Base-by-base conservation (phyloP, 495 filamentous ascomycete species). In the Aspergillus carlsbadensis region DNA sequence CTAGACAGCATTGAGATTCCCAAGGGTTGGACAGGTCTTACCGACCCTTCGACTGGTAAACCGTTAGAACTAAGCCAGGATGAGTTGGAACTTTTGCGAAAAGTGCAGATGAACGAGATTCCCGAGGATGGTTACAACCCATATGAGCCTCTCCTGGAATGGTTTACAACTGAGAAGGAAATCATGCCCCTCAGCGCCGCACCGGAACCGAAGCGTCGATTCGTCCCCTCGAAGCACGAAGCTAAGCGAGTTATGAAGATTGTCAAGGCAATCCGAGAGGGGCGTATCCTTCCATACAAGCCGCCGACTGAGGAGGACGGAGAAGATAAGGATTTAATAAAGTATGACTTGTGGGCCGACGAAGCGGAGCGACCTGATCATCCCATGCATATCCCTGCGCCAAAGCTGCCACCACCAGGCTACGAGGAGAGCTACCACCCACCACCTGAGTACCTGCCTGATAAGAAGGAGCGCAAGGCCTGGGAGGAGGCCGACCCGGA, bases 231-330 rank as follows among this genome's bases (percentile, higher is more conserved):
- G n/a, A 97, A 96, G 73, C 91, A 98, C 64, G 94, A 98, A 75
- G 87, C 90, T 15, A 97, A 96, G 81, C 81, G 92, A 56, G 84
- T 98, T 44, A 96, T 97, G 92, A 98, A 98, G 78, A 87, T 98
- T 60, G 94, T 97, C 36, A 91, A 89, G 67, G 94, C 94, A 20
- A 98, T 98, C 56, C 81, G 87, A 39, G 93, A 98, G 73, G 95
- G 95, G 31, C 85, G 91, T 29, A 98, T 98, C 53, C 76, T 96
- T 58, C 94, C 94, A 15, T 96, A 94, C 72, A 90, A 88, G 67
- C 84, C 91, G 1, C 89, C 88, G 11, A 78, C 84, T 60, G 88
- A 93, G 65, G 81, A 83, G 44, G 84, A 89, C 54, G 84, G 87
- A 57, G 83, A 87, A 62, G 80, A 89, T 29, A 76, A 87, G 7